A percentile compares a stretch with the other conserved stretches of the same genome.
Evolutionary conservation across 495 filamentous ascomycete species (phyloP).

Genomic region (Arthonia radiata): DNA sequence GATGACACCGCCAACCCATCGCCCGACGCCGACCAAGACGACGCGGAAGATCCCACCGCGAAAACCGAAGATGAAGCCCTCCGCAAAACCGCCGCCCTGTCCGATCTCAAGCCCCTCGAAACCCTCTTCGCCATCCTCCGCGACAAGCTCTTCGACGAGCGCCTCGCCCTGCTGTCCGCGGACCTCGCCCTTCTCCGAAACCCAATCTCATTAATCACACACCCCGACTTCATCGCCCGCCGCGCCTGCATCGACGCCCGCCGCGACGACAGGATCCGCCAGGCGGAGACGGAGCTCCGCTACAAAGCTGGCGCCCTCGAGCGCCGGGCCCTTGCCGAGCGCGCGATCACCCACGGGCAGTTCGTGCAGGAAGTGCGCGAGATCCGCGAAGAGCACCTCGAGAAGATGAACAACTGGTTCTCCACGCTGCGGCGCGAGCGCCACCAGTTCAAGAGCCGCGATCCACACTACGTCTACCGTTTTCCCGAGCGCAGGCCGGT

Average conservation of each 20-base stretch:
- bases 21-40: no score
- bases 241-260: constrained; percentile 60
- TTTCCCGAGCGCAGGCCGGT: constrained; percentile 46
- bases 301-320: constrained; percentile 48
- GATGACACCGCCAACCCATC: no score
- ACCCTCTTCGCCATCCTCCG: constrained; percentile 61
- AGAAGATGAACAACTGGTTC: constrained; percentile 57
- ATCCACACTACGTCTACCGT: constrained; percentile 20
- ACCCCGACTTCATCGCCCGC: constrained; percentile 71
- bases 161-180: constrained; percentile 49
- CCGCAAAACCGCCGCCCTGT: no score
- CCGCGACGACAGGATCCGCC: constrained; percentile 50
- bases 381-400: constrained; percentile 53
- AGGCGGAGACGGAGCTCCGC: constrained; percentile 42
- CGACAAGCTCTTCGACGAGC: constrained; percentile 72
- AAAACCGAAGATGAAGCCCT: no score
- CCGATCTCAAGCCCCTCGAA: constrained; percentile 53
- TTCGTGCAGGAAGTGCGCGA: constrained; percentile 67
- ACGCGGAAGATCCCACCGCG: no score
- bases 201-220: constrained; percentile 52
- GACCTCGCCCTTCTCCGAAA: constrained; percentile 64
- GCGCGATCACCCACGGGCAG: constrained; percentile 61
- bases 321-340: constrained; percentile 49
- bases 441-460: constrained; percentile 53
- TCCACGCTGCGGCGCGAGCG: constrained; percentile 70